Conservation (phyloP, 192 early-diverging fungal genomes). For the Linderina pennispora region DNA sequence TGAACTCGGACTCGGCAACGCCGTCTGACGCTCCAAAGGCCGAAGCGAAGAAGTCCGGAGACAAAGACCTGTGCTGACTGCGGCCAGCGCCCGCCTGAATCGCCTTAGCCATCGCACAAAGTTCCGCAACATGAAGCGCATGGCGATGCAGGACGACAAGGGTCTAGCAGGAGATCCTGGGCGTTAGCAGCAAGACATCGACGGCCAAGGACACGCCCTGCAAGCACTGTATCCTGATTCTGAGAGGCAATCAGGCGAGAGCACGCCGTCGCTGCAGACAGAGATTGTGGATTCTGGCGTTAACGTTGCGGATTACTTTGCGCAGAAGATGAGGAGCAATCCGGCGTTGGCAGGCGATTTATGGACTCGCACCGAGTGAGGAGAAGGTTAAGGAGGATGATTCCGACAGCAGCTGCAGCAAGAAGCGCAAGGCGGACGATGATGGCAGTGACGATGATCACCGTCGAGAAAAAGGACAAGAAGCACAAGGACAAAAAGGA, state of each 20-base stretch:
- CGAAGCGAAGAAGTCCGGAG: neutral
- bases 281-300: constrained; percentile 17
- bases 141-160: constrained; percentile 35
- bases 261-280: constrained; percentile 3
- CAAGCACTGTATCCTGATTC: constrained; percentile 1
- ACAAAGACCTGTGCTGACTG: constrained; percentile 3
- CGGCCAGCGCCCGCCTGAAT: constrained; percentile 2
- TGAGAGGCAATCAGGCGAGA: constrained; percentile 7
- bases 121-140: constrained; percentile 41
- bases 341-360: constrained; percentile 33
- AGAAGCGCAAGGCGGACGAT: constrained; percentile 31
- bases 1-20: constrained; percentile 57
- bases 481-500: constrained; percentile 18
- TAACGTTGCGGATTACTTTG: constrained; percentile 41
- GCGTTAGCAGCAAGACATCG: constrained; percentile 17
- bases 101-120: constrained; percentile 26
- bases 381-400: no score
- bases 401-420: no score
- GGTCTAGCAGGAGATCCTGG: constrained; percentile 45
- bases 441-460: constrained; percentile 30
- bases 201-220: constrained; percentile 10
- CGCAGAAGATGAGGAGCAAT: constrained; percentile 28
- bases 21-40: constrained; percentile 18
- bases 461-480: constrained; percentile 39
- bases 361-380: constrained; percentile 5